Evolutionary conservation across 371 early-diverging fungal species (phyloP).

Genomic region (Mucor sp.): DNA sequence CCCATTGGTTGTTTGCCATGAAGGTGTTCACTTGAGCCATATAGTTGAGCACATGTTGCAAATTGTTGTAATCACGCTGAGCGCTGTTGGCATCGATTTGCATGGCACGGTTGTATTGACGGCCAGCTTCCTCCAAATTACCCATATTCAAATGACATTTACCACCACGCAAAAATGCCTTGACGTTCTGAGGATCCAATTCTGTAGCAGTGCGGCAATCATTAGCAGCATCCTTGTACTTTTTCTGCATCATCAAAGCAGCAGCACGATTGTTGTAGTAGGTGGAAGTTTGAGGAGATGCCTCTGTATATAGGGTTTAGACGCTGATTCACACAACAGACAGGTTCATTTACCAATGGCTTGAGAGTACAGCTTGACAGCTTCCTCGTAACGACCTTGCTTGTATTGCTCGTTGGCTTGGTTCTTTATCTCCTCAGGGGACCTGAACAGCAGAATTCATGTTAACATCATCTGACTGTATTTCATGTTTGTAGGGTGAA

Average conservation of each 20-base stretch:
- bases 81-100: slow-evolving; percentile 49
- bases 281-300: slow-evolving; percentile 64
- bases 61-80: slow-evolving; percentile 52
- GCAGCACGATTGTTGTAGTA: slow-evolving; percentile 86
- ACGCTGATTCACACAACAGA: not conserved
- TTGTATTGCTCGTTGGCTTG: slow-evolving; percentile 64
- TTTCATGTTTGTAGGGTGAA: not conserved
- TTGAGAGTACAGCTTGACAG: slow-evolving; percentile 60
- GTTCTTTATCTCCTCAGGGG: slow-evolving; percentile 63
- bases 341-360: slow-evolving; percentile 54
- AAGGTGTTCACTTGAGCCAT: slow-evolving; percentile 59
- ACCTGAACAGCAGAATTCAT: slow-evolving; percentile 6
- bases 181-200: slow-evolving; percentile 67
- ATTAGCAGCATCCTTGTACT: slow-evolving; percentile 62
- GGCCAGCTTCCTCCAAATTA: slow-evolving; percentile 54
- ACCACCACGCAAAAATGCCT: slow-evolving; percentile 72
- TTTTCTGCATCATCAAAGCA: slow-evolving; percentile 73
- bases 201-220: slow-evolving; percentile 73
- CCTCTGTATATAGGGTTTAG: slow-evolving; percentile 30
- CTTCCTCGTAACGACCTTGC: slow-evolving; percentile 59
- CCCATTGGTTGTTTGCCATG: slow-evolving; percentile 59
- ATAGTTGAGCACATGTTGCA: slow-evolving; percentile 56
- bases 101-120: slow-evolving; percentile 46
- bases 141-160: slow-evolving; percentile 76
- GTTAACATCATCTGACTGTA: too few relatives aligned